Conservation (phyloP, 306 rosid species). For the Gillenia trifoliata region DNA sequence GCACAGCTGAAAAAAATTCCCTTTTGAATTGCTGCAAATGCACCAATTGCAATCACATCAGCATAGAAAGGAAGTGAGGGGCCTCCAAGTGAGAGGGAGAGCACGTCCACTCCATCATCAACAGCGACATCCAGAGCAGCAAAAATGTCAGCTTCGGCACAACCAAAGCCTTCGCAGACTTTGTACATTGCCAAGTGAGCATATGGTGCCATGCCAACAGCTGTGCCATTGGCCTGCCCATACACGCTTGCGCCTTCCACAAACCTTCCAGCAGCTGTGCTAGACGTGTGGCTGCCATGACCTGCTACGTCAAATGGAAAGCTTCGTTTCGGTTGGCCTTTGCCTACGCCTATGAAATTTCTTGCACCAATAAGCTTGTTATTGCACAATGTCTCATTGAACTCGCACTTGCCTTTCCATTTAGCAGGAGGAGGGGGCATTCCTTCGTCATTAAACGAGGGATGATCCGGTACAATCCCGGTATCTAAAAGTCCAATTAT, state of each 20-base stretch:
- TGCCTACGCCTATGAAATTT: conserved; percentile 14
- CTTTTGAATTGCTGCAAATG: conserved; percentile 57
- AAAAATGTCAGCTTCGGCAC: conserved; percentile 24
- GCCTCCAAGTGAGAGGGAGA: conserved; percentile 52
- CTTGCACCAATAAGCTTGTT: conserved; percentile 71
- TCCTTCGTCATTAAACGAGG: conserved; percentile 57
- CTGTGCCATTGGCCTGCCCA: conserved; percentile 67
- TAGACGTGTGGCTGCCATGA: conserved; percentile 74
- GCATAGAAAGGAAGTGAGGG: conserved; percentile 33
- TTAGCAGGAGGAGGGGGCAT: conserved; percentile 59
- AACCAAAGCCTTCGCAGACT: conserved; percentile 13
- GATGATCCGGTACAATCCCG: conserved; percentile 51
- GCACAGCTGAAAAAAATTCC: conserved; percentile 64
- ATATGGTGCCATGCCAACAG: conserved; percentile 63
- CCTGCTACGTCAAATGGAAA: conserved; percentile 43
- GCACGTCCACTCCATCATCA: conserved; percentile 52
- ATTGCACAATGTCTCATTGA: conserved; percentile 46
- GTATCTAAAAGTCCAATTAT: conserved; percentile 61
- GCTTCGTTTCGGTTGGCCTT: background rate
- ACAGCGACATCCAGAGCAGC: conserved; percentile 32
- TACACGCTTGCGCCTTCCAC: conserved; percentile 36
- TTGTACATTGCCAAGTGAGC: conserved; percentile 61
- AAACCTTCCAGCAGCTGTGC: conserved; percentile 58
- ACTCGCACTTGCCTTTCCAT: conserved; percentile 71
- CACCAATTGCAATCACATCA: conserved; percentile 46